Percentiles rank a stretch among this genome's conserved stretches.
These are phyloP conservation scores for Beauveria medogensis DNA, from an alignment of 2,329 filamentous ascomycete species.

Conservation along the genomic window DNA sequence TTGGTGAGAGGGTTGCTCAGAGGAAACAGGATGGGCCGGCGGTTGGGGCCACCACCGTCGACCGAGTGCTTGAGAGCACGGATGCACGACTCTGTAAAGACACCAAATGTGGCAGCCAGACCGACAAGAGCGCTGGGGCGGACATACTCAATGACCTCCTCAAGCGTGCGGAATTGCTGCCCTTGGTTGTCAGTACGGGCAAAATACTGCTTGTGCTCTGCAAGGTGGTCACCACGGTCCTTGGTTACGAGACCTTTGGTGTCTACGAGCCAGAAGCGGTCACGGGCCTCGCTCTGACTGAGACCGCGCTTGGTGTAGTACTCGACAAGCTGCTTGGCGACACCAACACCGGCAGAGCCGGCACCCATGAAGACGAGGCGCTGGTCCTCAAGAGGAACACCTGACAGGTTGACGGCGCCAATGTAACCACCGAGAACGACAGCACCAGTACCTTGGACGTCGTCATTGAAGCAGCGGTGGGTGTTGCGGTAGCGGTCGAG, in stretches of 20 bases:
- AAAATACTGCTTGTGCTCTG: constrained; percentile 78
- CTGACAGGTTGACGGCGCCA: constrained; percentile 72
- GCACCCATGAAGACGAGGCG: constrained; percentile 94
- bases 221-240: constrained; percentile 88
- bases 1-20: constrained; percentile 94
- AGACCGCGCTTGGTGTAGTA: constrained; percentile 92
- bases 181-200: constrained; percentile 57
- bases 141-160: constrained; percentile 89
- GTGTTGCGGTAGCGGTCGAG: constrained; percentile 79
- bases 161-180: constrained; percentile 67
- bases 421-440: constrained; percentile 82
- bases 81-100: constrained; percentile 84
- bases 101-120: constrained; percentile 85
- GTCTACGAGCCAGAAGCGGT: constrained; percentile 96
- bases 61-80: constrained; percentile 59
- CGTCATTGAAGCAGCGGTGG: constrained; percentile 97
- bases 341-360: constrained; percentile 90
- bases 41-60: constrained; percentile 57
- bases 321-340: constrained; percentile 95
- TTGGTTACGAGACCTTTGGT: constrained; percentile 90
- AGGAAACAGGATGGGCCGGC: constrained; percentile 86
- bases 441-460: constrained; percentile 94
- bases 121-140: constrained; percentile 92
- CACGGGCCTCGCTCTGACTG: constrained; percentile 75
- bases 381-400: constrained; percentile 80